Conservation (phyloP, 2,329 filamentous ascomycete genomes). For the Microcyclosporella mali region DNA sequence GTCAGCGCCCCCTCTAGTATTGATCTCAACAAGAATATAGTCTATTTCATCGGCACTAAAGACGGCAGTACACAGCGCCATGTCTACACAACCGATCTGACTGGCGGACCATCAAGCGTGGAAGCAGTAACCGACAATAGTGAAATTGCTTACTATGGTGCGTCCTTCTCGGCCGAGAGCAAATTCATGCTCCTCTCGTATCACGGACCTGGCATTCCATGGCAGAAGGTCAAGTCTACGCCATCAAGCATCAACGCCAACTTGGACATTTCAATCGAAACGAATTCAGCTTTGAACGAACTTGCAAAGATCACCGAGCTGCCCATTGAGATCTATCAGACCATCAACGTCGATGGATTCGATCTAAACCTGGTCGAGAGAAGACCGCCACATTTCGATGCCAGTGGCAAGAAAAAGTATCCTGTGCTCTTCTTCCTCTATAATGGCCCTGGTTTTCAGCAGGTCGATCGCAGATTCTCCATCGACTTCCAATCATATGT, state of each 20-base stretch:
- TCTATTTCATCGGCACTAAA: conserved; percentile 86
- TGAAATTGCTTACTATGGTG: conserved; percentile 69
- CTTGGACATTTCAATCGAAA: conserved; percentile 58
- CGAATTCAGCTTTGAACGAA: conserved; percentile 64
- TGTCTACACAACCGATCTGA: conserved; percentile 80
- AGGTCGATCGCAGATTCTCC: conserved; percentile 69
- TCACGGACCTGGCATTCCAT: conserved; percentile 76
- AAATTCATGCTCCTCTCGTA: conserved; percentile 83
- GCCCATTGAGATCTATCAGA: conserved; percentile 75
- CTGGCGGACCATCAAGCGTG: conserved; percentile 59
- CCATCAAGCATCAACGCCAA: conserved; percentile 51
- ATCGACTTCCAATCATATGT: conserved; percentile 90
- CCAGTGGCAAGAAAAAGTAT: conserved; percentile 64
- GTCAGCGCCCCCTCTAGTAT: conserved; percentile 76
- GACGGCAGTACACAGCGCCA: conserved; percentile 85
- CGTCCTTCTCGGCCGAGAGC: conserved; percentile 76
- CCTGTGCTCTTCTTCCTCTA: conserved; percentile 94
- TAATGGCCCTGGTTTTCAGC: conserved; percentile 88
- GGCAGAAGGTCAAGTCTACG: conserved; percentile 84
- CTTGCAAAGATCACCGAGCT: conserved; percentile 71
- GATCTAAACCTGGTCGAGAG: conserved; percentile 72
- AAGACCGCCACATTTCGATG: conserved; percentile 80
- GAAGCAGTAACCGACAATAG: conserved; percentile 67
- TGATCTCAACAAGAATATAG: conserved; percentile 75
- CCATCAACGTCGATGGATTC: conserved; percentile 74